Evolutionary conservation across 2,329 filamentous ascomycete species (phyloP), one percentile per base, ranked within the genome.

Genomic region (Aspergillus sp.): DNA sequence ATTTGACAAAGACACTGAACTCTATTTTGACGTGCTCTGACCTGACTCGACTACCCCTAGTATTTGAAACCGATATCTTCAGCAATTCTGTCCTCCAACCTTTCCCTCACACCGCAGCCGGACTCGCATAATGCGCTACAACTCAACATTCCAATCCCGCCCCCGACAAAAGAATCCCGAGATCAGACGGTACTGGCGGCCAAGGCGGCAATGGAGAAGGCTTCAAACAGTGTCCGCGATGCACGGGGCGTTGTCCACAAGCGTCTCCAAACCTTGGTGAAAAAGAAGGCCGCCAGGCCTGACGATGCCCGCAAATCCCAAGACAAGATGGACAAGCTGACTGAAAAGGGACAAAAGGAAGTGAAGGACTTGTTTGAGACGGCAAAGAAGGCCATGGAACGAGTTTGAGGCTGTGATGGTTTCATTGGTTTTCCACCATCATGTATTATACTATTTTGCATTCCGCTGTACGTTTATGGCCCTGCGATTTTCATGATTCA

Each of bases 251-350:
- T 69, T n/a, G 69, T 79, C 45, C 79, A 82, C 65, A 83, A 81
- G 68, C 75, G 76, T 53, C 69, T 80, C 17, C 77, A 81, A 61
- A 76, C 78, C 54, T 71, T 80, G 76, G 74, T 78, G 61, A 76
- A 80, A 66, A 79, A 76, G 62, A 81, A 78, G 59, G 59, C 75
- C 46, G 78, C 79, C 17, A 70, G 78, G 51, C 77, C 77, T 31
- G 81, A 83, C 68, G 79, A 81, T 66, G 66, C 80, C 59, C 74
- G 76, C 53, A 82, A 79, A 67, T 79, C 80, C 25, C 75, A 80
- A 60, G 78, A 79, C 62, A 73, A 77, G 64, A 81, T 83, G 80
- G 80, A 83, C 66, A 81, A 80, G 64, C 62, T 79, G 49, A 75
- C 77, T 22, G 78, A 80, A 51, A 81, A 78, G 68, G 81, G 79